Evolutionary conservation across 345 rosid genomes (phyloP), one percentile per base, ranked within the genome.

Genomic region (Aegle marmelos): DNA sequence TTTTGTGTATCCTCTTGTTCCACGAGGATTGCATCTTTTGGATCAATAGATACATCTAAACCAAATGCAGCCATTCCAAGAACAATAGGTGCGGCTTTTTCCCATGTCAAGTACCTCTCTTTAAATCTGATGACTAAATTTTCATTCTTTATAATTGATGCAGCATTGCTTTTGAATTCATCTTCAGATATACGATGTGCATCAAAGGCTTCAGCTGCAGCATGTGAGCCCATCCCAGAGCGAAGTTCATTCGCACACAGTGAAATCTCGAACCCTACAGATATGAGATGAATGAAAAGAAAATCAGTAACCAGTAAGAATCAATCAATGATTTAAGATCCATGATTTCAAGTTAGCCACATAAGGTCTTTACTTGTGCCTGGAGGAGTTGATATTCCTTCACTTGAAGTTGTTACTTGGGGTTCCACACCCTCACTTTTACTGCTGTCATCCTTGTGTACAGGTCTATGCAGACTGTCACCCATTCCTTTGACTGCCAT

Each of bases 221-320:
- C 94, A 36, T 78, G 81, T 31, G 73, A 86, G 72, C 98, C 97
- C 93, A 94, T 94, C 60, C 97, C 94, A 31, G 83, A 78, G 69
- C 41, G 83, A 71, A 94, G 91, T 83, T 91, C 95, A 82, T 88
- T 86, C 75, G 90, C 89, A 85, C 98, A 94, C 28, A 94, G 88
- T 74, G 98, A 94, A 83, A 94, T 84, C 88, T 89, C 95, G 87
- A 91, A 84, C 68, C 88, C 98, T 94, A 88, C 76, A 87, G 79
- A 74, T 45, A 74, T 24, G 70, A 41, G 58, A 76, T 24, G 37
- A 79, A 66, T 45, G 21, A 79, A 74, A 31, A 68, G 54, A 85
- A 61, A n/a, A 54, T 48, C 74, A 79, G 75, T 64, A 77, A 60
- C 71, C 76, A 30, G 34, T 79, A 77, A 53, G 54, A 81, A 76